phyloP scores from a whole-genome alignment of 2,329 filamentous ascomycete species.

The Trichophyton verrucosum region DNA sequence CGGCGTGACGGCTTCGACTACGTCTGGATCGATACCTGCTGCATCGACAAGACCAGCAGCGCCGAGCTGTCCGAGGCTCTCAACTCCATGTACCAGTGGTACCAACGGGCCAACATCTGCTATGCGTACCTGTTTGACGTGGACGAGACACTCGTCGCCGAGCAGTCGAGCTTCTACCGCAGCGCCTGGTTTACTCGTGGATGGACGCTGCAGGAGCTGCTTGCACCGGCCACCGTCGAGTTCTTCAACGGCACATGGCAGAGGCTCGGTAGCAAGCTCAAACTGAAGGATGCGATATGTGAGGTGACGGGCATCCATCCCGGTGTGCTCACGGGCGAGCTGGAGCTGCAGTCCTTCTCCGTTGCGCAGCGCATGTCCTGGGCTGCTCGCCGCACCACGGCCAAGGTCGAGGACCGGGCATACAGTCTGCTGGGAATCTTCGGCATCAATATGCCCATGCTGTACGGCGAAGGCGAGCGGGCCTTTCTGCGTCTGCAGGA shows the following conservation, averaged over 20 bases:
- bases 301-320: conserved; percentile 5
- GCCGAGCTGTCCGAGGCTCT: conserved; percentile 27
- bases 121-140: conserved; percentile 26
- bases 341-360: conserved; percentile 4
- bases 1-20: conserved; percentile 19
- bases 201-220: conserved; percentile 9
- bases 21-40: conserved; percentile 31
- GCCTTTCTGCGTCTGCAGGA: conserved; percentile 21
- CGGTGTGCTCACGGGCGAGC: not conserved
- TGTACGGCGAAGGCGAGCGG: conserved; percentile 21
- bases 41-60: conserved; percentile 27
- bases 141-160: not conserved
- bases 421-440: conserved; percentile 23
- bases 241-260: conserved; percentile 8
- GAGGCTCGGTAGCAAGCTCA: conserved; percentile 3
- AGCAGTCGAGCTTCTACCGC: not conserved
- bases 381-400: conserved; percentile 17
- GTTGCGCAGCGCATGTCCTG: conserved; percentile 18
- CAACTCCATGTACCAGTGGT: conserved; percentile 23
- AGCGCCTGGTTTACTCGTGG: conserved; percentile 9
- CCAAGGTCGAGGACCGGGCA: conserved; percentile 18
- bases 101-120: conserved; percentile 23
- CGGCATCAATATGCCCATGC: conserved; percentile 17
- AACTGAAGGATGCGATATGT: conserved; percentile 4
- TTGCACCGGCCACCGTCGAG: conserved; percentile 3